phyloP scores from a whole-genome alignment of 2,329 filamentous ascomycete genomes.

The Nannizziopsis arthrosporioides region DNA sequence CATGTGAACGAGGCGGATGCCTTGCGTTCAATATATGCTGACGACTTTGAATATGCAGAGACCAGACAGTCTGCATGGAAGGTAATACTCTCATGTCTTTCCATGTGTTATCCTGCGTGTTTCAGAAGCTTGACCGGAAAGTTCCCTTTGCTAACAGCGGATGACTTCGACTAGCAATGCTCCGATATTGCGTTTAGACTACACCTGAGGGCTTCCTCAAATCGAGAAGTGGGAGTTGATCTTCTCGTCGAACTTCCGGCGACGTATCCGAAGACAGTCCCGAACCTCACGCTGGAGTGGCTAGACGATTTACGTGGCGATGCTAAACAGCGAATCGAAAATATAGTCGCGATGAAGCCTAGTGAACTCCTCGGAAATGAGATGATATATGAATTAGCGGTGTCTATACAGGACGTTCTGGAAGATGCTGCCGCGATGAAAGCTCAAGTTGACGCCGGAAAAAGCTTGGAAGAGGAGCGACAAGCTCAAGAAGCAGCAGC shows the following conservation, averaged over 20 bases:
- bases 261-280: slow-evolving; percentile 78
- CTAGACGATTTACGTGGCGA: slow-evolving; percentile 55
- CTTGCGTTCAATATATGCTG: slow-evolving; percentile 75
- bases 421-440: slow-evolving; percentile 76
- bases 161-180: slow-evolving; percentile 48
- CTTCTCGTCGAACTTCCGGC: slow-evolving; percentile 74
- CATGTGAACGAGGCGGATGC: slow-evolving; percentile 82
- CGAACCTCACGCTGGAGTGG: slow-evolving; percentile 57
- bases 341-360: slow-evolving; percentile 57
- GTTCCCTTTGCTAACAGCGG: slow-evolving; percentile 10
- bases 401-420: slow-evolving; percentile 55
- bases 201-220: slow-evolving; percentile 59
- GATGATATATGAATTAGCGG: slow-evolving; percentile 53
- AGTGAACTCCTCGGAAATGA: slow-evolving; percentile 52
- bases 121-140: neutral
- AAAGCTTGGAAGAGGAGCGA: slow-evolving; percentile 80
- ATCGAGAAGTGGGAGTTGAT: slow-evolving; percentile 58
- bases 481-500: slow-evolving; percentile 65
- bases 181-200: slow-evolving; percentile 72
- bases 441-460: slow-evolving; percentile 62
- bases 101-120: neutral
- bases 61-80: slow-evolving; percentile 69
- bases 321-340: slow-evolving; percentile 58
- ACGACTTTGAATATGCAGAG: slow-evolving; percentile 70
- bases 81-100: slow-evolving; percentile 39